phyloP scores from a whole-genome alignment of 2,329 filamentous ascomycete species.

The Pezicula carpinea region DNA sequence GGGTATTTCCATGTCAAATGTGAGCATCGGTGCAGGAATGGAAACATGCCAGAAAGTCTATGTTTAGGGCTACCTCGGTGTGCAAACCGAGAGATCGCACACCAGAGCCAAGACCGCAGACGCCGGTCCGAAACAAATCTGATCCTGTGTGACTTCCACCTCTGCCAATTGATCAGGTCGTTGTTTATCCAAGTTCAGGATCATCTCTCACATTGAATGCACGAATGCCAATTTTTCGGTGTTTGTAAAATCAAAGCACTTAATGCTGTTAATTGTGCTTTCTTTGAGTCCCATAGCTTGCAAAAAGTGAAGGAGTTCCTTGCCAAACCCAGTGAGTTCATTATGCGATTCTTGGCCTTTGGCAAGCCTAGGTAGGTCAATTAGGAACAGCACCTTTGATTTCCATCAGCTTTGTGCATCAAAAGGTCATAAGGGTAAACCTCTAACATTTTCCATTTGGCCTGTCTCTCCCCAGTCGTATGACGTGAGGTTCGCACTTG shows the following conservation, averaged over 20 bases:
- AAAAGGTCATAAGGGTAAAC: constrained; percentile 13
- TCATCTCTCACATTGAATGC: constrained; percentile 55
- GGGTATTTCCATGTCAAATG: not conserved
- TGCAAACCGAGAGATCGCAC: constrained; percentile 60
- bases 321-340: constrained; percentile 50
- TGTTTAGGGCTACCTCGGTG: constrained; percentile 49
- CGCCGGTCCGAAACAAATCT: constrained; percentile 55
- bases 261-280: constrained; percentile 61
- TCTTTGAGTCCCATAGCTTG: constrained; percentile 58
- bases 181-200: constrained; percentile 1
- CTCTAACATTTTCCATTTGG: constrained; percentile 39
- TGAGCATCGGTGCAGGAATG: constrained; percentile 1
- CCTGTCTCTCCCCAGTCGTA: constrained; percentile 72
- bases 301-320: constrained; percentile 67
- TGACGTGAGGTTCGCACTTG: constrained; percentile 78
- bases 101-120: constrained; percentile 66
- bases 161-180: constrained; percentile 27
- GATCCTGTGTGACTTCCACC: constrained; percentile 47
- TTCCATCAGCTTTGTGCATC: not conserved
- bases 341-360: constrained; percentile 15
- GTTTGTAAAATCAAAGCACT: constrained; percentile 74
- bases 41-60: constrained; percentile 66
- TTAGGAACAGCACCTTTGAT: constrained; percentile 69
- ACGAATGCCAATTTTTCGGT: constrained; percentile 67
- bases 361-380: constrained; percentile 66